These are phyloP conservation scores for Phycomyces nitens DNA, from an alignment of 192 early-diverging fungal genomes.

Conservation along the genomic window DNA sequence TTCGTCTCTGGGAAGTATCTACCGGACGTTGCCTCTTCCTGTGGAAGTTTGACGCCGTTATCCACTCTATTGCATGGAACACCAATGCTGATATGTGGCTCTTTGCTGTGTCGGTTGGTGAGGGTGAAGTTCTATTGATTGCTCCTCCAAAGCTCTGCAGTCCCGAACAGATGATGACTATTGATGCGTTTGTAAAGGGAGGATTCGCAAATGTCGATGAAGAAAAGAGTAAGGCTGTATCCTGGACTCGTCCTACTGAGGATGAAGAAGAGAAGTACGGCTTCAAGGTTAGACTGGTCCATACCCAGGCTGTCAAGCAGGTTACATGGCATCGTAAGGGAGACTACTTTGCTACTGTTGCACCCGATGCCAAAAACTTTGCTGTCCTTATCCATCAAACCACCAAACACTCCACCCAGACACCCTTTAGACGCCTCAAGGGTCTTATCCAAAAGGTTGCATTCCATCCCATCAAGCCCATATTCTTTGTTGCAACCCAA, in stretches of 20 bases:
- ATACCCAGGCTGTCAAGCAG: constrained; percentile 66
- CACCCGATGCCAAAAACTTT: constrained; percentile 69
- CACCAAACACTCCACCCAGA: constrained; percentile 82
- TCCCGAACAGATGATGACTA: constrained; percentile 37
- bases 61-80: constrained; percentile 85
- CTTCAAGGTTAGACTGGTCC: constrained; percentile 45
- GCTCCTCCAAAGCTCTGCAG: constrained; percentile 46
- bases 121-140: constrained; percentile 52
- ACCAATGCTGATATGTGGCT: constrained; percentile 75
- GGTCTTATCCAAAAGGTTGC: constrained; percentile 81
- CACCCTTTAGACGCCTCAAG: constrained; percentile 87
- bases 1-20: constrained; percentile 87
- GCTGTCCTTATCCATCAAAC: constrained; percentile 92
- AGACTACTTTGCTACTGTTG: constrained; percentile 90
- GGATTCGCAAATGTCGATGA: constrained; percentile 37
- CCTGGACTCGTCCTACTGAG: constrained; percentile 53
- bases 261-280: constrained; percentile 44
- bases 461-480: constrained; percentile 92
- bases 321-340: constrained; percentile 95
- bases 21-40: constrained; percentile 83
- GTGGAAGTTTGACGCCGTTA: constrained; percentile 67
- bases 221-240: constrained; percentile 27
- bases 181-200: constrained; percentile 42
- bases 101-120: constrained; percentile 71
- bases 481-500: constrained; percentile 96